Evolutionary conservation across 2,329 filamentous ascomycete genomes (phyloP), one percentile per base, ranked within the genome.

Genomic region (Cordyceps javanica): DNA sequence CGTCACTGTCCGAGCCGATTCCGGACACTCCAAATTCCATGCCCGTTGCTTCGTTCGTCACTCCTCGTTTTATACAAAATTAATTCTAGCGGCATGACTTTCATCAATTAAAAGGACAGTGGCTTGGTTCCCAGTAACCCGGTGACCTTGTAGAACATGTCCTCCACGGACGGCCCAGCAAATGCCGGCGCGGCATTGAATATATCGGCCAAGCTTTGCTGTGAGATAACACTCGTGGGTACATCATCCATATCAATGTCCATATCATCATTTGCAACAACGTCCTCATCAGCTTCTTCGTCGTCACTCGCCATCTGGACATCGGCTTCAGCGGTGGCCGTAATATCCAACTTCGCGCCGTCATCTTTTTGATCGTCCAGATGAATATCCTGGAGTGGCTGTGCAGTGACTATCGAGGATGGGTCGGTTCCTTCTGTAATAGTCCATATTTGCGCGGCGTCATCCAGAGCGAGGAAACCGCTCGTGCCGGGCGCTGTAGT

Each of bases 391-490:
- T 78, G 76, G 32, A 85, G 74, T 14, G 82, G 79, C 64, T 81
- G 80, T 5, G 80, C 80, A 25, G 83, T 73, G 3, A 76, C 71
- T 2, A 82, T 70, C 2, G 78, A 73, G 3, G 76, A 74, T 30
- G 82, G 77, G 58, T 82, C 78, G 32, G 82, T 81, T 64, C 81
- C 81, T 67, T 88, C 82, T 38, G 78, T 76, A 36, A 85, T 68
- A 28, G 81, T 82, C 73, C 84, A 85, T 39, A 96, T 77, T 65
- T 89, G 87, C 14, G 90, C 90, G 0, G 83, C 78, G n/a, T 87
- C 80, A 68, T 96, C 91, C 6, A 96, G 72, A 10, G 87, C 74
- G 39, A 94, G 75, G 69, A 90, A 96, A 5, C 91, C 90, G 46
- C 83, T 85, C 2, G 84, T 82, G 21, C 78, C 79, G 13, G 80